These are phyloP conservation scores for Cercospora beticola DNA, from an alignment of 2,329 filamentous ascomycete species.

Conservation along the genomic window DNA sequence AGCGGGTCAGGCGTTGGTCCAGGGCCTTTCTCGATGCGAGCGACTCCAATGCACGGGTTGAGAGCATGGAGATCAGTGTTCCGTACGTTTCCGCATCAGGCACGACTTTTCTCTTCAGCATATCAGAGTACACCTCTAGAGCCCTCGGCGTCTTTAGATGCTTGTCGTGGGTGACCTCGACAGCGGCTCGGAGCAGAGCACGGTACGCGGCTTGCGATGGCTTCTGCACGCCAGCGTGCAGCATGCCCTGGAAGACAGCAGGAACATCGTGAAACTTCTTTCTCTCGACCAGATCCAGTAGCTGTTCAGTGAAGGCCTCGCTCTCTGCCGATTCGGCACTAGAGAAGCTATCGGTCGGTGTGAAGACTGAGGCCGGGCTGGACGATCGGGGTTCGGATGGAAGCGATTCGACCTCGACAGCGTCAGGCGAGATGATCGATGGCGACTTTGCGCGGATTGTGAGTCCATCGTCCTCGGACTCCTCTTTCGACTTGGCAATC, in stretches of 20 bases:
- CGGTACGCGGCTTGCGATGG: constrained; percentile 90
- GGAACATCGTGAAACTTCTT: constrained; percentile 85
- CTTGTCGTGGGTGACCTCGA: constrained; percentile 74
- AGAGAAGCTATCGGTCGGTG: constrained; percentile 33
- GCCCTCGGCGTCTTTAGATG: constrained; percentile 86
- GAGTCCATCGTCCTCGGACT: constrained; percentile 41
- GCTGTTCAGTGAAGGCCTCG: constrained; percentile 72
- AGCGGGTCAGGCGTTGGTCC: constrained; percentile 79
- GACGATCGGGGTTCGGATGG: constrained; percentile 26
- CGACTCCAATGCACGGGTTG: constrained; percentile 76
- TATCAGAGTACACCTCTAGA: constrained; percentile 92
- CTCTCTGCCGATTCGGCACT: constrained; percentile 62
- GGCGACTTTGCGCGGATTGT: constrained; percentile 25
- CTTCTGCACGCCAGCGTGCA: constrained; percentile 74
- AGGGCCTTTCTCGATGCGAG: constrained; percentile 68
- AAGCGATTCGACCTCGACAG: constrained; percentile 22
- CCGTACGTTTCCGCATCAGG: constrained; percentile 86
- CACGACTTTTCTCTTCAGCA: constrained; percentile 80
- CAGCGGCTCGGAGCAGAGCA: constrained; percentile 78
- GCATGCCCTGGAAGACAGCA: constrained; percentile 84
- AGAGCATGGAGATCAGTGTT: constrained; percentile 79
- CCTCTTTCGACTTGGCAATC: constrained; percentile 61
- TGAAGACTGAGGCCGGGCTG: constrained; percentile 31
- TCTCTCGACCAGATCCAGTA: constrained; percentile 69
- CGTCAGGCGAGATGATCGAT: constrained; percentile 17